Evolutionary conservation across 306 rosid species (phyloP).

Genomic region (Trifolium dubium): DNA sequence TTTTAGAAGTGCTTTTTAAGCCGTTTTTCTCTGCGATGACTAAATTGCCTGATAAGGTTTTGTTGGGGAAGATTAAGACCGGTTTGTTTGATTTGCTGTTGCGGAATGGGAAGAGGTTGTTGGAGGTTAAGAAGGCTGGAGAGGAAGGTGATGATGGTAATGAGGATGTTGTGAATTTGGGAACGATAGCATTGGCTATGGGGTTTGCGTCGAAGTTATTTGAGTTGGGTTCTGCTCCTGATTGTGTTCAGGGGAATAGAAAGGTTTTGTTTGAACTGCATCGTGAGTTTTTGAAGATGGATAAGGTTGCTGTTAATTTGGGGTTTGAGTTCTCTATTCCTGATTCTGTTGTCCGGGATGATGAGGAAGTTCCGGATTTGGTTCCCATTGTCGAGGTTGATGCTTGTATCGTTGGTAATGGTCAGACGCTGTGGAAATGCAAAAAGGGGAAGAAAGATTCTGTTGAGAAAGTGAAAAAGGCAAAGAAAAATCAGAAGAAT

Average conservation of each 20-base stretch:
- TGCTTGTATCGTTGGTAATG: constrained; percentile 47
- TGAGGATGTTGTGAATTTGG: constrained; percentile 50
- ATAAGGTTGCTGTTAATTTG: constrained; percentile 61
- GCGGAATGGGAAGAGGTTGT: constrained; percentile 60
- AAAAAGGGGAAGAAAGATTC: constrained; percentile 47
- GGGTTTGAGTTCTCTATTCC: constrained; percentile 64
- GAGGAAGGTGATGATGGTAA: constrained; percentile 52
- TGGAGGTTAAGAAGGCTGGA: constrained; percentile 68
- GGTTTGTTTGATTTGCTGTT: constrained; percentile 66
- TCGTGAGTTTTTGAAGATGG: constrained; percentile 74
- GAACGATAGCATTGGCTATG: constrained; percentile 60
- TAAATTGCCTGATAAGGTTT: constrained; percentile 63
- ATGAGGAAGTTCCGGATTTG: constrained; percentile 64
- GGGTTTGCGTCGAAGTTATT: constrained; percentile 64
- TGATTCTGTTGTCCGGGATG: constrained; percentile 50
- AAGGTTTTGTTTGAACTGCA: constrained; percentile 70
- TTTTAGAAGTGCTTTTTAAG: constrained; percentile 53
- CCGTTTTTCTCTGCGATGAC: constrained; percentile 63
- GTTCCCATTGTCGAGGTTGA: constrained; percentile 56
- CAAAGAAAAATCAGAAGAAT: constrained; percentile 44
- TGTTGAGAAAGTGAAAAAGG: constrained; percentile 33
- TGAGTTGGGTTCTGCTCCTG: constrained; percentile 78
- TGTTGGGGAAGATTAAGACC: constrained; percentile 69
- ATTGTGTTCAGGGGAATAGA: constrained; percentile 83
- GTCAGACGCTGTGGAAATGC: constrained; percentile 56